phyloP scores from a whole-genome alignment of 2,329 filamentous ascomycete species.

The Fusarium heterosporum region DNA sequence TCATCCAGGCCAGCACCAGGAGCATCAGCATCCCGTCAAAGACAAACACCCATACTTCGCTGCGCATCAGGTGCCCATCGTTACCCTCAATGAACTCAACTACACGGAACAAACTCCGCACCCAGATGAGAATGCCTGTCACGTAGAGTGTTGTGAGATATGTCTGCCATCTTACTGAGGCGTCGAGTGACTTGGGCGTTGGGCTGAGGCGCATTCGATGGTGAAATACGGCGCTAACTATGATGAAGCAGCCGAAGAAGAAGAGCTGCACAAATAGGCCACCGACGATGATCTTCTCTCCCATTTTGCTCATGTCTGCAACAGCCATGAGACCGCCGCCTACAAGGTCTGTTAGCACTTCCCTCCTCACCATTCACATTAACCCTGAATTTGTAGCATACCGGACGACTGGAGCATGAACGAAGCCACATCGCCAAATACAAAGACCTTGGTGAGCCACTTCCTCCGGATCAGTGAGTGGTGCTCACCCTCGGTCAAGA shows the following conservation, averaged over 20 bases:
- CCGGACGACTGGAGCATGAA: conserved; percentile 51
- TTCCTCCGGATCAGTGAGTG: conserved; percentile 56
- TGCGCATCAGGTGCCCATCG: conserved; percentile 49
- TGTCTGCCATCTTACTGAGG: conserved; percentile 49
- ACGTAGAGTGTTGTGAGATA: conserved; percentile 47
- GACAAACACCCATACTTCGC: conserved; percentile 53
- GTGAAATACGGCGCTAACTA: conserved; percentile 61
- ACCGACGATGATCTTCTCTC: conserved; percentile 62
- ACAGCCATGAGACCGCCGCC: conserved; percentile 45
- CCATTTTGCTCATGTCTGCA: conserved; percentile 45
- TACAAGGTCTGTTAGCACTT: conserved; percentile 7
- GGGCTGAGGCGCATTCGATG: conserved; percentile 37
- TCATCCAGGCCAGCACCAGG: conserved; percentile 45
- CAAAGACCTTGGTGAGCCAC: conserved; percentile 64
- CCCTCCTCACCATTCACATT: too few species aligned
- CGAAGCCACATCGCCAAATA: conserved; percentile 62
- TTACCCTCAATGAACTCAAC: conserved; percentile 57
- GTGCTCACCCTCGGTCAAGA: conserved; percentile 52
- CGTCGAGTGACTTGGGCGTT: conserved; percentile 15
- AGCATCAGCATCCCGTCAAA: conserved; percentile 55
- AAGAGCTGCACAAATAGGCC: conserved; percentile 67
- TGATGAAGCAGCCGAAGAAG: conserved; percentile 66
- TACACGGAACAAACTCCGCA: conserved; percentile 57
- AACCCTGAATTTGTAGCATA: not conserved
- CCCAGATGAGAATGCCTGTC: conserved; percentile 52